These are phyloP conservation scores for Clausena lansium DNA, from an alignment of 345 rosid species.

Conservation along the genomic window DNA sequence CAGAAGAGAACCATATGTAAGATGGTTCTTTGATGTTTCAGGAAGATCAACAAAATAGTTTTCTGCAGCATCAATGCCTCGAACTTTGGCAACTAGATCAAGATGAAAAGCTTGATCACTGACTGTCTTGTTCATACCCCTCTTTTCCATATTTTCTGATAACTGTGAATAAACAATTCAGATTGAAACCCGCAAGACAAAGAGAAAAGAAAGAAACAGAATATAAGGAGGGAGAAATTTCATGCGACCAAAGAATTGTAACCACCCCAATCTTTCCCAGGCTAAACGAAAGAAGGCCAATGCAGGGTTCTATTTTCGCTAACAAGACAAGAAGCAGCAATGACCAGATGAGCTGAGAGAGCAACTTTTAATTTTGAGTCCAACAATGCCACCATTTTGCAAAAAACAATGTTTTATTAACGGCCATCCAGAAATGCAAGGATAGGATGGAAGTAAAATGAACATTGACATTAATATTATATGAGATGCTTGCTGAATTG, in stretches of 20 bases:
- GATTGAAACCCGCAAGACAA: background rate
- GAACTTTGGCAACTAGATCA: constrained; percentile 80
- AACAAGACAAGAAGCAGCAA: background rate
- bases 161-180: constrained; percentile 40
- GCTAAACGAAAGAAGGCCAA: background rate
- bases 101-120: constrained; percentile 98
- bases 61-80: constrained; percentile 78
- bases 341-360: background rate
- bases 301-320: background rate
- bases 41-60: constrained; percentile 78
- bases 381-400: background rate
- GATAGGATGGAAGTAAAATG: background rate
- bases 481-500: background rate
- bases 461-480: background rate
- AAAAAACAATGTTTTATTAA: background rate
- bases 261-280: background rate
- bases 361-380: background rate
- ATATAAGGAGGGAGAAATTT: background rate
- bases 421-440: background rate
- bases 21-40: constrained; percentile 69
- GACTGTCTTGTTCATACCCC: constrained; percentile 89
- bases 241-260: background rate
- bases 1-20: constrained; percentile 74
- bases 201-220: background rate
- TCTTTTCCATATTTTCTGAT: constrained; percentile 69